These are phyloP conservation scores for Calcarisporium arbuscula DNA, from an alignment of 2,329 filamentous ascomycete genomes.

Conservation along the genomic window DNA sequence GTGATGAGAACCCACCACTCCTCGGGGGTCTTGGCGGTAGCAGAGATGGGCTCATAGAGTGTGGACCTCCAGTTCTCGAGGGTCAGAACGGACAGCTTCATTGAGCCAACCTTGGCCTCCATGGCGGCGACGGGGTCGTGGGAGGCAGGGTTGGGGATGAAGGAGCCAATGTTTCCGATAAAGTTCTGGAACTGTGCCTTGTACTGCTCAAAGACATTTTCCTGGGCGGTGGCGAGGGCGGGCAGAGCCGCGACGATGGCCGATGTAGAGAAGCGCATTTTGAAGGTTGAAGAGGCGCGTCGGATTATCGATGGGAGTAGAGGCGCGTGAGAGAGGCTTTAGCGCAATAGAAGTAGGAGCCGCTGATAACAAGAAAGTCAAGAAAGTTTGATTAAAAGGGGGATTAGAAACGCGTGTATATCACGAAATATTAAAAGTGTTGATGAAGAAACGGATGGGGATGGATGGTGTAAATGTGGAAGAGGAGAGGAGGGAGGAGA, in stretches of 20 bases:
- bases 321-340: too few species aligned
- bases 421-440: too few species aligned
- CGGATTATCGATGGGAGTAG: too few species aligned
- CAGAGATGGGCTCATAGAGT: constrained; percentile 55
- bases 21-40: constrained; percentile 56
- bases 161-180: constrained; percentile 51
- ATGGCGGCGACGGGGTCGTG: constrained; percentile 34
- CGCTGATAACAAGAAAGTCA: too few species aligned
- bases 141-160: constrained; percentile 42
- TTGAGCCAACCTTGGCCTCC: constrained; percentile 31
- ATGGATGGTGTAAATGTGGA: too few species aligned
- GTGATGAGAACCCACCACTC: constrained; percentile 73
- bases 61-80: constrained; percentile 66
- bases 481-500: too few species aligned
- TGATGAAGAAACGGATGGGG: too few species aligned
- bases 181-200: constrained; percentile 59
- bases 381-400: too few species aligned
- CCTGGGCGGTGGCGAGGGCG: constrained; percentile 47
- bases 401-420: too few species aligned
- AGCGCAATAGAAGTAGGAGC: too few species aligned
- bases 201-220: constrained; percentile 48
- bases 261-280: constrained; percentile 53
- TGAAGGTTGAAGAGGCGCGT: too few species aligned
- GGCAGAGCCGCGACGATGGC: constrained; percentile 48
- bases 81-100: constrained; percentile 48